A percentile compares a stretch with the other conserved stretches of the same genome.
Conservation (phyloP, 2,329 filamentous ascomycete genomes). For the Xylariaceae sp. region DNA sequence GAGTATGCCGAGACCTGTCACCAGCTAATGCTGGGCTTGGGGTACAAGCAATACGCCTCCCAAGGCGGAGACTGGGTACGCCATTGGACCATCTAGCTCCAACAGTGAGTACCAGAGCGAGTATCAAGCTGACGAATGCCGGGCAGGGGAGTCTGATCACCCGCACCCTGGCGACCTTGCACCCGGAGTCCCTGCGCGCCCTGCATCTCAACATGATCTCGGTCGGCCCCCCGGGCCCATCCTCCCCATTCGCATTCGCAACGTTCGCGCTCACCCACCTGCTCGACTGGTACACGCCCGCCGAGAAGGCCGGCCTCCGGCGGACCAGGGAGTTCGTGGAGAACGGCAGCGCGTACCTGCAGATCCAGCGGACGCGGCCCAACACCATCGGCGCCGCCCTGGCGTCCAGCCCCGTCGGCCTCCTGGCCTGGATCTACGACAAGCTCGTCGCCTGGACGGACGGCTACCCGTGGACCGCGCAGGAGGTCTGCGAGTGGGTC, state of each 20-base stretch:
- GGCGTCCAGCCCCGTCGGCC: constrained; percentile 21
- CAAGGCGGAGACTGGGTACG: constrained; percentile 13
- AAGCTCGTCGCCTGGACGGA: constrained; percentile 23
- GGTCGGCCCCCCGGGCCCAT: constrained; percentile 3
- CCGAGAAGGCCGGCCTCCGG: constrained; percentile 6
- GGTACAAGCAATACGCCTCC: constrained; percentile 19
- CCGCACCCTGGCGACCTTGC: constrained; percentile 2
- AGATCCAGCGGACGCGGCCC: constrained; percentile 18
- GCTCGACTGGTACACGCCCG: constrained; percentile 8
- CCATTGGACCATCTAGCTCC: not conserved
- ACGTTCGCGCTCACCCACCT: constrained; percentile 5
- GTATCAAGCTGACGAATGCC: not conserved
- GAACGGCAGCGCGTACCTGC: constrained; percentile 16
- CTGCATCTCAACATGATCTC: constrained; percentile 8
- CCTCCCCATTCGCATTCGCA: constrained; percentile 5
- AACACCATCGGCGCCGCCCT: constrained; percentile 21
- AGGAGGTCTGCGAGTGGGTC: constrained; percentile 12
- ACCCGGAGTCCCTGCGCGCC: constrained; percentile 6
- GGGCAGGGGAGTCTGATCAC: constrained; percentile 7
- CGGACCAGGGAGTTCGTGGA: constrained; percentile 9
- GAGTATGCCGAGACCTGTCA: constrained; percentile 23
- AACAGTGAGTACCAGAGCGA: not conserved
- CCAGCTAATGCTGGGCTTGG: constrained; percentile 25
- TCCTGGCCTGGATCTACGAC: constrained; percentile 25
- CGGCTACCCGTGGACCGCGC: constrained; percentile 9